Evolutionary conservation across 352 stramenopile species (phyloP), one percentile per base, ranked within the genome.

Genomic region (Phytopythium mirpurense): DNA sequence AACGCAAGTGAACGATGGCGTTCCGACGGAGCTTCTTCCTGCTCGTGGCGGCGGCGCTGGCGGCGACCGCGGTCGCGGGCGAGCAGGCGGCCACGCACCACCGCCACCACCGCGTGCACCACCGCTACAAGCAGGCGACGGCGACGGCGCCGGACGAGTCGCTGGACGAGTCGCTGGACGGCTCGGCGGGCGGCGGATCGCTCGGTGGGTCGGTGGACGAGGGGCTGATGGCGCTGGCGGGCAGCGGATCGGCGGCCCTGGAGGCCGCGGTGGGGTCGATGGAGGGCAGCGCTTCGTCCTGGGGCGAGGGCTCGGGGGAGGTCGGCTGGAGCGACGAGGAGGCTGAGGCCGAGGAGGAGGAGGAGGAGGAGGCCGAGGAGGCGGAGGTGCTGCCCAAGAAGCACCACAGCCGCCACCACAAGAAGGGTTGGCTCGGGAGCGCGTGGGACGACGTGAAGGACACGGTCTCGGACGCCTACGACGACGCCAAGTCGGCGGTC

Each of bases 21-120:
- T 69, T 63, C 55, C 59, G 66, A 27, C 55, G 46, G 41, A 59
- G 21, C 31, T 71, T 71, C 32, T 63, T 67, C 56, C 21, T 71
- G 27, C 43, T 74, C n/a, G n/a, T n/a, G 21, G 51, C 66, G 34
- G 56, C 59, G 27, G 59, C 66, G 38, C 38, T 74, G 32, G 59
- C 51, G 2, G 62, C 56, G 5, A 34, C 40, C 26, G 56, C 50
- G 41, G 59, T 69, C 9, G 54, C 54, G 5, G 65, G 55, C 3
- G 43, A 44, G 32, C 53, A 71, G 41, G 41, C 66, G 45, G 56
- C 29, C 15, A 40, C 21, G 24, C 46, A 42, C 46, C 29, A 52
- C 11, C 29, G 31, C 26, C n/a, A n/a, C n/a, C n/a, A n/a, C n/a
- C n/a, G n/a, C n/a, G 27, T 41, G 24, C 9, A 7, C 11, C 60